Evolutionary conservation across 352 stramenopile species (phyloP), one percentile per base, ranked within the genome.

Genomic region (Phytophthora multivora): DNA sequence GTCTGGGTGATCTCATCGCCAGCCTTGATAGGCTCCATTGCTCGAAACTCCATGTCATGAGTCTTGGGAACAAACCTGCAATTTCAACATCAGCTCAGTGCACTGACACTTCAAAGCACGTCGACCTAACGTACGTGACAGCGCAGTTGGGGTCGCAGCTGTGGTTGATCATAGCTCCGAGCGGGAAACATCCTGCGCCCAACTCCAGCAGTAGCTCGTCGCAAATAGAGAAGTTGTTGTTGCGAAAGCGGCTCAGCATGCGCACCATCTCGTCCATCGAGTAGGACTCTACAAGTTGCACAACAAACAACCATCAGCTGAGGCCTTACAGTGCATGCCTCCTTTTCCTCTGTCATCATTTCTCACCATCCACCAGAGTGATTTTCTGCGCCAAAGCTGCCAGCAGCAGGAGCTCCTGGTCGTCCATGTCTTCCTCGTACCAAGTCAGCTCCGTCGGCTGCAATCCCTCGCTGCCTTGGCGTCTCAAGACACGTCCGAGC

Each of bases 211-310:
- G 46, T 41, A 84, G 28, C 9, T 88, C 82, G 53, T 93, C 82
- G 12, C 68, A 83, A 59, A 93, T 87, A n/a, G 70, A 74, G 30
- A 91, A 90, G 31, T 93, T 93, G 68, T 93, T 93, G 63, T 79
- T 85, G 33, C 71, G 72, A 56, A 91, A 91, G 12, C 84, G 80
- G 59, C 81, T 85, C 28, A 93, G 64, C 80, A 90, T 86, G 26
- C 68, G 67, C 59, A 85, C 70, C 43, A 91, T 59, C 47, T 86
- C 66, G 5, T 63, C 51, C 43, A 78, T 57, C 31, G 71, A 54
- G 31, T 51, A 48, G 4, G 42, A 62, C 21, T 61, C 59, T 74
- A 16, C 31, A 64, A n/a, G n/a, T n/a, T n/a, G n/a, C n/a, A 21
- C 33, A 64, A 9, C 25, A 59, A 9, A 46, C 9, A 1, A 28